Conservation (phyloP, 176 grass and related monocot species). For the Canna indica region DNA sequence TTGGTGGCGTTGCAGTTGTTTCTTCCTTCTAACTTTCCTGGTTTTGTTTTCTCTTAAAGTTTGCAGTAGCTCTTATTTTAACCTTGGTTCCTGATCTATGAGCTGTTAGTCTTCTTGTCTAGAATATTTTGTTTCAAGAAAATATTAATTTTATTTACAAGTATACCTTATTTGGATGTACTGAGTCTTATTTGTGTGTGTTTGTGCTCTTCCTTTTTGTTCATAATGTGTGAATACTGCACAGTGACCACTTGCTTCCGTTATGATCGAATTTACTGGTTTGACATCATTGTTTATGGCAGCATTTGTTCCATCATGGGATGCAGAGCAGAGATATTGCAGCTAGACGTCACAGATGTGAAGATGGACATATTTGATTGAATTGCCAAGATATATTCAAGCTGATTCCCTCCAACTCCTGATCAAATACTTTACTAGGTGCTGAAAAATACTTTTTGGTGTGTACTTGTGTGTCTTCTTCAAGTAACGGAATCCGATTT, state of each 20-base stretch:
- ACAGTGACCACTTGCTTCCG: background rate
- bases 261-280: background rate
- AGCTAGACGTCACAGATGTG: conserved; percentile 79
- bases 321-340: conserved; percentile 79
- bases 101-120: too few species aligned
- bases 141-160: too few species aligned
- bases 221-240: background rate
- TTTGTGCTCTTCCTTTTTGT: background rate
- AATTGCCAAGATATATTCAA: background rate
- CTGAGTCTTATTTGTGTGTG: too few species aligned
- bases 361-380: conserved; percentile 70
- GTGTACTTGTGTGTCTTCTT: background rate
- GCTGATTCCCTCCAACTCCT: background rate
- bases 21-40: too few species aligned
- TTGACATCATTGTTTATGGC: conserved; percentile 18
- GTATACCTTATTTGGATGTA: too few species aligned
- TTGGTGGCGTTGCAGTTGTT: too few species aligned
- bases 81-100: too few species aligned
- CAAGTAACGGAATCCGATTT: background rate
- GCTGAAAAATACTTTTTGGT: background rate
- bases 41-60: too few species aligned
- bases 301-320: conserved; percentile 63
- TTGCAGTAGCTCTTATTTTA: too few species aligned
- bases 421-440: background rate
- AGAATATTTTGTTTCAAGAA: too few species aligned